phyloP scores from a whole-genome alignment of 225 moss, liverwort and hornwort genomes.

The Asterella californica region DNA sequence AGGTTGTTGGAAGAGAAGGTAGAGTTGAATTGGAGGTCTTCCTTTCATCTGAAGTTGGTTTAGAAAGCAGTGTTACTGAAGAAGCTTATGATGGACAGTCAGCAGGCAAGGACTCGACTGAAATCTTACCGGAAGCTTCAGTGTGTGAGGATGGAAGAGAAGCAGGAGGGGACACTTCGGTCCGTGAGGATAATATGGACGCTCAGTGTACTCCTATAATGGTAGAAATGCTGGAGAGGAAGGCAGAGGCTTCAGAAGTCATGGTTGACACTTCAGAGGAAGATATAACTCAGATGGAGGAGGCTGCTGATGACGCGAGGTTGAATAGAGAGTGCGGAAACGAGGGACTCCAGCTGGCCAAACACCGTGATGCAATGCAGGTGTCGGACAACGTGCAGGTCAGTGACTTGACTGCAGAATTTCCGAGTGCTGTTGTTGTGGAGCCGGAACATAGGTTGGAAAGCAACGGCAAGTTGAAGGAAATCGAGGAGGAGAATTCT shows the following conservation, averaged over 20 bases:
- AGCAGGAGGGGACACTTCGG: constrained; percentile 25
- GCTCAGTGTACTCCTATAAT: background rate
- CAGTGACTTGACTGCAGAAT: constrained; percentile 10
- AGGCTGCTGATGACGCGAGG: background rate
- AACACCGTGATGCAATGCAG: background rate
- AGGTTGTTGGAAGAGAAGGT: constrained; percentile 6
- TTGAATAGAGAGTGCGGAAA: constrained; percentile 8
- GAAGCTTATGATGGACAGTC: constrained; percentile 4
- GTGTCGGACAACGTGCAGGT: constrained; percentile 11
- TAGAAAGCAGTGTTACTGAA: background rate
- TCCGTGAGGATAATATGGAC: constrained; percentile 12
- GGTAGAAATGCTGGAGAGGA: background rate
- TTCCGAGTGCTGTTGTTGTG: background rate
- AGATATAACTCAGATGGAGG: background rate
- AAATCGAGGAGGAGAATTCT: constrained; percentile 25
- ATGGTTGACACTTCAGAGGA: constrained; percentile 5
- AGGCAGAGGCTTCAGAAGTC: background rate
- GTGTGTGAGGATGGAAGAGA: constrained; percentile 12
- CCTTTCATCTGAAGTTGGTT: background rate
- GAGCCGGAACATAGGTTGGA: constrained; percentile 16
- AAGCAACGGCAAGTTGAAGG: constrained; percentile 33
- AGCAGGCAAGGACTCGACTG: background rate
- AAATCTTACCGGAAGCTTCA: constrained; percentile 20
- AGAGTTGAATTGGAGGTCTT: constrained; percentile 7
- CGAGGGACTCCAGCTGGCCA: background rate